Percentiles rank a stretch among this genome's conserved stretches.
Evolutionary conservation across 1,139 yeast genomes (phyloP).

Genomic region (Scheffersomyces insectosa): DNA sequence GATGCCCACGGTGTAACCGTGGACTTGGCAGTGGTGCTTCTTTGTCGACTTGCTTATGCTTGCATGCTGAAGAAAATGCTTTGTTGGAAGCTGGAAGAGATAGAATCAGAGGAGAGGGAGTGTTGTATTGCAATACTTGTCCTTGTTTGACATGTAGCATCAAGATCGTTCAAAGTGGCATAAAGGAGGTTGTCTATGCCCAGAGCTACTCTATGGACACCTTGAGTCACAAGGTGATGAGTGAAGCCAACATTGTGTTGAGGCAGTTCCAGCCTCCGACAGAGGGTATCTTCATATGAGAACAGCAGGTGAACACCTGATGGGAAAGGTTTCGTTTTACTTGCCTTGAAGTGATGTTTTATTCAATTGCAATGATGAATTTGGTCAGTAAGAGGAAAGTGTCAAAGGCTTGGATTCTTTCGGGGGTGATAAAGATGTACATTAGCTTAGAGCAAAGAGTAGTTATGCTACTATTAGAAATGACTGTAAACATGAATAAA

Average conservation of each 20-base stretch:
- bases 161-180: slow-evolving; percentile 91
- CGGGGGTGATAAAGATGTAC: too few relatives aligned
- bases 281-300: slow-evolving; percentile 41
- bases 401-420: too few relatives aligned
- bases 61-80: slow-evolving; percentile 98
- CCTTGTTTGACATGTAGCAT: slow-evolving; percentile 96
- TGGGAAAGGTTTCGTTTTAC: too few relatives aligned
- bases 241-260: slow-evolving; percentile 69
- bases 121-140: slow-evolving; percentile 90
- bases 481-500: too few relatives aligned
- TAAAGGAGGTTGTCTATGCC: slow-evolving; percentile 89
- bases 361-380: too few relatives aligned
- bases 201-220: slow-evolving; percentile 92
- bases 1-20: slow-evolving; percentile 82
- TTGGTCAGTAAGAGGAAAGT: too few relatives aligned
- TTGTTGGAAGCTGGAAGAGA: slow-evolving; percentile 91
- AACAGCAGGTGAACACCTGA: too few relatives aligned
- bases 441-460: too few relatives aligned
- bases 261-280: slow-evolving; percentile 74
- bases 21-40: slow-evolving; percentile 62
- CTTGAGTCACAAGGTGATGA: slow-evolving; percentile 66
- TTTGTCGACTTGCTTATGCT: slow-evolving; percentile 81
- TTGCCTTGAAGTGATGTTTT: too few relatives aligned
- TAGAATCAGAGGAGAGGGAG: slow-evolving; percentile 52
- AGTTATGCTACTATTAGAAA: too few relatives aligned